Percentiles rank a stretch among this genome's conserved stretches.
Conservation (phyloP, 169 alveolate genomes). For the Cryptosporidium ubiquitum region DNA sequence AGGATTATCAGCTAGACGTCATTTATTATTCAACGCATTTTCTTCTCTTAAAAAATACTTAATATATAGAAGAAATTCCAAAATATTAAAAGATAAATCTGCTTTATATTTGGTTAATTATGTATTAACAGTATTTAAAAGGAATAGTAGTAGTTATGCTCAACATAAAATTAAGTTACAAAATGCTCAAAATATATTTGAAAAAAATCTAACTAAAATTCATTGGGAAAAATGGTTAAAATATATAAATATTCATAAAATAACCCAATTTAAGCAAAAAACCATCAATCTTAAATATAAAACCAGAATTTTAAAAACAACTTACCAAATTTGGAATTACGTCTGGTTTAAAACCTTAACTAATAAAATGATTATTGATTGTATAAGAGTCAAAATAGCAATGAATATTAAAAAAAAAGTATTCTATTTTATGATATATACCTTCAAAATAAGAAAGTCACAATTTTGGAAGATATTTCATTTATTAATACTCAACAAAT, state of each 20-base stretch:
- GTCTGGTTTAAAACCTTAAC: slow-evolving; percentile 33
- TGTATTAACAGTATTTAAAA: slow-evolving; percentile 4
- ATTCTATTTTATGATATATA: not conserved
- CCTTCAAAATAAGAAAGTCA: not conserved
- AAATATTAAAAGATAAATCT: slow-evolving; percentile 4
- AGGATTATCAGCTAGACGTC: slow-evolving; percentile 54
- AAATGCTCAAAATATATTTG: not conserved
- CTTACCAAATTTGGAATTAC: slow-evolving; percentile 46
- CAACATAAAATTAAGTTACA: not conserved
- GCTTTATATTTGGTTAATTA: not conserved
- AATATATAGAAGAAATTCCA: not conserved
- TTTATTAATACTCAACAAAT: not conserved
- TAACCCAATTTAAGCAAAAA: not conserved
- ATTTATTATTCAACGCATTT: not conserved
- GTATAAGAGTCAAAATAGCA: slow-evolving; percentile 6
- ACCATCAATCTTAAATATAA: not conserved
- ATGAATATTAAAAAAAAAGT: slow-evolving; percentile 17
- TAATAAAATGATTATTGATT: slow-evolving; percentile 41
- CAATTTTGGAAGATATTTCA: slow-evolving; percentile 33
- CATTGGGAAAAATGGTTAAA: slow-evolving; percentile 15
- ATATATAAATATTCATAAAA: not conserved
- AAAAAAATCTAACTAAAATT: not conserved
- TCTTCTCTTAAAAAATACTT: slow-evolving; percentile 2
- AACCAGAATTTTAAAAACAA: not conserved
- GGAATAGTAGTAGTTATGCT: slow-evolving; percentile 1